phyloP scores from a whole-genome alignment of 2,329 filamentous ascomycete genomes.

The Xylaria multiplex region DNA sequence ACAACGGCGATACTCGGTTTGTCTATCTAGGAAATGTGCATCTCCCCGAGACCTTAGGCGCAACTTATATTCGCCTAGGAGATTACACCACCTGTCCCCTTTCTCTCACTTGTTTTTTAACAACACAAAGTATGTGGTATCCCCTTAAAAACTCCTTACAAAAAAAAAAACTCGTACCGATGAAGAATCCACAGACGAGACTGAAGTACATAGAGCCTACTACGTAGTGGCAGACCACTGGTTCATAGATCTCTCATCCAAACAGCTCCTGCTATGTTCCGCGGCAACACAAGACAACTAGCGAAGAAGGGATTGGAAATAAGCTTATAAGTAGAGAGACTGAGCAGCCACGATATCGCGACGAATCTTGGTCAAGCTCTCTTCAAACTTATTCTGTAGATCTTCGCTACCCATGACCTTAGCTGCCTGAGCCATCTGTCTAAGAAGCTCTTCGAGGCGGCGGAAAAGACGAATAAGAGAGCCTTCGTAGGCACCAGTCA shows the following conservation, averaged over 20 bases:
- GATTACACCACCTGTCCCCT: conserved; percentile 17
- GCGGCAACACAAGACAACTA: conserved; percentile 5
- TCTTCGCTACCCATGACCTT: conserved; percentile 99
- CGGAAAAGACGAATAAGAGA: conserved; percentile 96
- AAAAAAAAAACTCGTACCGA: not conserved
- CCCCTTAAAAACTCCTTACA: conserved; percentile 38
- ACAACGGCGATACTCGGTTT: conserved; percentile 44
- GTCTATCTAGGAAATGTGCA: conserved; percentile 40
- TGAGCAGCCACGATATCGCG: conserved; percentile 95
- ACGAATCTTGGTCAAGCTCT: conserved; percentile 83
- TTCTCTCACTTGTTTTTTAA: conserved; percentile 9
- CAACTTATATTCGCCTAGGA: conserved; percentile 5
- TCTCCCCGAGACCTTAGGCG: not conserved
- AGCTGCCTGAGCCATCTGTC: conserved; percentile 93
- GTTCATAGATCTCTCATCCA: conserved; percentile 35
- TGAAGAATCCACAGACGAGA: conserved; percentile 29
- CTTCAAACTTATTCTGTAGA: conserved; percentile 90
- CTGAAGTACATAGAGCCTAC: conserved; percentile 28
- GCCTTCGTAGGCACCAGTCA: conserved; percentile 98
- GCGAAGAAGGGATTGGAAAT: not conserved
- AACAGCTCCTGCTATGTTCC: conserved; percentile 32
- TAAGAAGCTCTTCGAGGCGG: conserved; percentile 89
- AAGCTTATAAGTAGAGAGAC: conserved; percentile 81
- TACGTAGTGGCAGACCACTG: conserved; percentile 35
- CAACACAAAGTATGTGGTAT: conserved; percentile 37